Evolutionary conservation across 1,284 basidiomycete genomes (phyloP).

Genomic region (Pascua guehoae): DNA sequence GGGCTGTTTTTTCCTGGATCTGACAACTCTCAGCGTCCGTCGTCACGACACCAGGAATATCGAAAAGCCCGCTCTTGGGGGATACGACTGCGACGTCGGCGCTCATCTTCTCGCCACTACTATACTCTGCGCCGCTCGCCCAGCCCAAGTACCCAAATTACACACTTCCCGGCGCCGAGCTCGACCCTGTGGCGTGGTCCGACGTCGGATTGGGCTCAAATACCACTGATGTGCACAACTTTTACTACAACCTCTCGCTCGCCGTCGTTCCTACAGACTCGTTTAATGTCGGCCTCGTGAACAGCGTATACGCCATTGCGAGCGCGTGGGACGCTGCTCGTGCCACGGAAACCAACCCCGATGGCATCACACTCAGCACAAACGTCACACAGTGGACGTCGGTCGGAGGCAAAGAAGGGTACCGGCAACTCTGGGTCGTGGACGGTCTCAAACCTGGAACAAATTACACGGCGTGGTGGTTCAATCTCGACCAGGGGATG

Average conservation of each 20-base stretch:
- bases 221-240: too few species aligned
- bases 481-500: slow-evolving; percentile 15
- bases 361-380: not conserved
- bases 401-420: slow-evolving; percentile 32
- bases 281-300: slow-evolving; percentile 13
- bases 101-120: slow-evolving; percentile 69
- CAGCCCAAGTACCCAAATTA: slow-evolving; percentile 73
- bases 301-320: not conserved
- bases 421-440: slow-evolving; percentile 30
- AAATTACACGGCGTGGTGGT: slow-evolving; percentile 47
- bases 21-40: too few species aligned
- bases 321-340: not conserved
- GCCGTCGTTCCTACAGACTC: too few species aligned
- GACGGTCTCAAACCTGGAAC: slow-evolving; percentile 25
- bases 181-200: slow-evolving; percentile 31
- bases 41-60: not conserved
- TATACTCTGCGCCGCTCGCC: slow-evolving; percentile 43
- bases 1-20: too few species aligned
- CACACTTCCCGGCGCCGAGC: slow-evolving; percentile 63
- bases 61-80: slow-evolving; percentile 54
- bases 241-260: too few species aligned
- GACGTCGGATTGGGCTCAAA: too few species aligned
- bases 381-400: slow-evolving; percentile 23
- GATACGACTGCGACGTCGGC: slow-evolving; percentile 72
- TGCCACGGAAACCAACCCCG: slow-evolving; percentile 17